Evolutionary conservation across 192 early-diverging fungal species (phyloP).

Genomic region (Coemansia sp.): DNA sequence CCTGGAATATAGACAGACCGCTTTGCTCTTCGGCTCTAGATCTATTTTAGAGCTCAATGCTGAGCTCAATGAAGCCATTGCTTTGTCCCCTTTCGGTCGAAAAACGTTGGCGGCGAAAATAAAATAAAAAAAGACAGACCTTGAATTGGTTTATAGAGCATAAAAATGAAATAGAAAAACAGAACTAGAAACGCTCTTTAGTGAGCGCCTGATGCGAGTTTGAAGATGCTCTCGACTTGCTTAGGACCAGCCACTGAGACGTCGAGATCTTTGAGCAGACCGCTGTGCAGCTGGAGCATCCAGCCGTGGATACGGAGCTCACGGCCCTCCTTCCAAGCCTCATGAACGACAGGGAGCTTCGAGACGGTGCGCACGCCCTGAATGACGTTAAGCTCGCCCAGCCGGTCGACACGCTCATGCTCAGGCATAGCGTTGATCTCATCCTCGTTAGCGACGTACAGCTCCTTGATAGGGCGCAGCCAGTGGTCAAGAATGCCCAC

Average conservation of each 20-base stretch:
- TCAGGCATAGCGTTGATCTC: constrained; percentile 59
- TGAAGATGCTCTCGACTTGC: constrained; percentile 35
- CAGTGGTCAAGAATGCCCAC: constrained; percentile 88
- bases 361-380: constrained; percentile 70
- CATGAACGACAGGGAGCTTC: constrained; percentile 76
- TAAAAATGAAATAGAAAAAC: too few relatives aligned
- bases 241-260: constrained; percentile 30
- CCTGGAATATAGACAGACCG: background rate
- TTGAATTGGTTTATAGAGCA: background rate
- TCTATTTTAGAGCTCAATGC: background rate
- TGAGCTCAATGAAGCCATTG: background rate
- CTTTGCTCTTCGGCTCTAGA: background rate
- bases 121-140: background rate
- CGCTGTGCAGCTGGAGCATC: constrained; percentile 68
- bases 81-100: background rate
- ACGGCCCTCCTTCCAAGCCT: constrained; percentile 77
- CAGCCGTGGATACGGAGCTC: constrained; percentile 73
- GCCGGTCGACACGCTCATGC: constrained; percentile 52
- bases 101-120: background rate
- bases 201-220: constrained; percentile 19
- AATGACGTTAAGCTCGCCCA: constrained; percentile 79
- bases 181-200: constrained; percentile 3
- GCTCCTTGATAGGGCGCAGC: constrained; percentile 84
- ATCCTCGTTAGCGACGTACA: constrained; percentile 64
- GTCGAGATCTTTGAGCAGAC: constrained; percentile 55